Conservation (phyloP, 306 rosid species). For the Quercus parvula region DNA sequence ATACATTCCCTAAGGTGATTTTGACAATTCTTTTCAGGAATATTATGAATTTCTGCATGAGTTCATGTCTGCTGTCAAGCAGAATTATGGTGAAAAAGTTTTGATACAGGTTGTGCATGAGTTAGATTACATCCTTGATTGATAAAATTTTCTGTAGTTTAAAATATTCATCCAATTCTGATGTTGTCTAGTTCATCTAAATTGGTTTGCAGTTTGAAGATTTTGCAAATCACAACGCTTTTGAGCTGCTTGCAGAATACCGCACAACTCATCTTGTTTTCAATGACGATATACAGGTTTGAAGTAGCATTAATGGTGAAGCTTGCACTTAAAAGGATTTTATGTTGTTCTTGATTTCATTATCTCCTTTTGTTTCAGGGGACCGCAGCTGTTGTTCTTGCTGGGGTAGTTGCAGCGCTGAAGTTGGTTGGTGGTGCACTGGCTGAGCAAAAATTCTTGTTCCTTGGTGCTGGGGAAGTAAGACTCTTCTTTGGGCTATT, state of each 20-base stretch:
- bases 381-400: constrained; percentile 91
- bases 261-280: constrained; percentile 81
- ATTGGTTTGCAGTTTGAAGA: constrained; percentile 78
- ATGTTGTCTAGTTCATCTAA: constrained; percentile 22
- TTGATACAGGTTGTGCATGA: constrained; percentile 61
- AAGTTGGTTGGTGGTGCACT: constrained; percentile 74
- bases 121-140: constrained; percentile 13
- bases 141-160: constrained; percentile 1
- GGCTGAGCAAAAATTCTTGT: constrained; percentile 76
- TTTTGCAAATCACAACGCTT: constrained; percentile 99
- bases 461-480: constrained; percentile 99
- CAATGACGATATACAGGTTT: constrained; percentile 96
- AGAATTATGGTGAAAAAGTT: constrained; percentile 95
- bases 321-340: constrained; percentile 3
- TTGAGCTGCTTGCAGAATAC: constrained; percentile 82
- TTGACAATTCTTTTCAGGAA: constrained; percentile 51
- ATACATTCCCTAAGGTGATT: constrained; percentile 21
- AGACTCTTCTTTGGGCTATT: constrained; percentile 5
- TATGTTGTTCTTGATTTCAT: background rate
- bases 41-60: constrained; percentile 79
- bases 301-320: background rate
- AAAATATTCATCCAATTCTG: constrained; percentile 10
- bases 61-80: constrained; percentile 95
- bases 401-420: constrained; percentile 86
- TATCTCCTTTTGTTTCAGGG: constrained; percentile 55